Conservation (phyloP, 2,329 filamentous ascomycete species). For the Colletotrichum caudatum region DNA sequence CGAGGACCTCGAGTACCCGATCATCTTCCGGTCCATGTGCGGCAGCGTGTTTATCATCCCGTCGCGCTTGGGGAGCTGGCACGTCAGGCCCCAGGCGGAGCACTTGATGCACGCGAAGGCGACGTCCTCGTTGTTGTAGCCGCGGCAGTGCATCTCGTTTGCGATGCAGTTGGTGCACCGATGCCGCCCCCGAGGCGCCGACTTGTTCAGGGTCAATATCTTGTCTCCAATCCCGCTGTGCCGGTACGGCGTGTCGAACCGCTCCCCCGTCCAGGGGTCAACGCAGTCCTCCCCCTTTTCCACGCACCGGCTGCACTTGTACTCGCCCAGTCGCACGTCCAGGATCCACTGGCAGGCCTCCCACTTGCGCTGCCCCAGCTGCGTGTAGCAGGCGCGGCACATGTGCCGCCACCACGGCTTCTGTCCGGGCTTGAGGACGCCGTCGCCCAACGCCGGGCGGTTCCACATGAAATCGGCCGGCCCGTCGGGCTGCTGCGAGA, state of each 20-base stretch:
- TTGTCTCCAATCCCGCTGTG: constrained; percentile 10
- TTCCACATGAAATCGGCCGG: constrained; percentile 28
- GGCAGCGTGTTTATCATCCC: background rate
- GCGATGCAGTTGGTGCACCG: constrained; percentile 28
- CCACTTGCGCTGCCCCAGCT: background rate
- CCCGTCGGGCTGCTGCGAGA: background rate
- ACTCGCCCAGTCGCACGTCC: constrained; percentile 34
- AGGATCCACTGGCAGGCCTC: constrained; percentile 22
- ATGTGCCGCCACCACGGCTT: constrained; percentile 41
- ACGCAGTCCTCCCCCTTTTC: constrained; percentile 43
- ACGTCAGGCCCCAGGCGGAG: constrained; percentile 35
- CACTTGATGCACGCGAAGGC: constrained; percentile 40
- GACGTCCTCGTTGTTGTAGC: constrained; percentile 6
- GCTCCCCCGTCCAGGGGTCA: constrained; percentile 33
- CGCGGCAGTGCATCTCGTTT: constrained; percentile 28
- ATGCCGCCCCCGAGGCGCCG: background rate
- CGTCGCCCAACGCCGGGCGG: constrained; percentile 34
- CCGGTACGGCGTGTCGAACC: constrained; percentile 38
- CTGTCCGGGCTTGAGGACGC: constrained; percentile 24
- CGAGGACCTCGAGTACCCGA: constrained; percentile 28
- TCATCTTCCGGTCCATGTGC: constrained; percentile 24
- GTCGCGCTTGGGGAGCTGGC: constrained; percentile 6
- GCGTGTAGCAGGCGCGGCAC: constrained; percentile 36
- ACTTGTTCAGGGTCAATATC: background rate
- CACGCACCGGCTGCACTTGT: constrained; percentile 42